Evolutionary conservation across 371 early-diverging fungal species (phyloP), one percentile per base, ranked within the genome.

Genomic region (Mucor irregularis): DNA sequence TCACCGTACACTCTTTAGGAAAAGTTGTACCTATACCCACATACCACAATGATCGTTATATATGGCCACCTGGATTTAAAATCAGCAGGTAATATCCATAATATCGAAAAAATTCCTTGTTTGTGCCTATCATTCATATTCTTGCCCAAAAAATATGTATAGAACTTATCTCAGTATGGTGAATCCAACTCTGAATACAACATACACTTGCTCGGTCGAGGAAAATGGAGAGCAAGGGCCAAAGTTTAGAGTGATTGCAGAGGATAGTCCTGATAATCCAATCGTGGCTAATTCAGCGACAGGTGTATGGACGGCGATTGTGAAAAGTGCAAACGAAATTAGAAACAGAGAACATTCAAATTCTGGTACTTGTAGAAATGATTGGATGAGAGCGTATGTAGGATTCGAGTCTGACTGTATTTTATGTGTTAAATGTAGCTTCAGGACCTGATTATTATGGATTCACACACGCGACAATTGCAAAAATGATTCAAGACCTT

Each of bases 371-470:
- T n/a, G n/a, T n/a, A n/a, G n/a, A n/a, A n/a, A n/a, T n/a, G n/a
- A n/a, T n/a, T n/a, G n/a, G n/a, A n/a, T n/a, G n/a, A n/a, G n/a
- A n/a, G n/a, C n/a, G n/a, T n/a, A n/a, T n/a, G n/a, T n/a, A n/a
- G n/a, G n/a, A n/a, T n/a, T n/a, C n/a, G n/a, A n/a, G n/a, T n/a
- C n/a, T n/a, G n/a, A n/a, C n/a, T n/a, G n/a, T n/a, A 19, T 38
- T 38, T 38, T 38, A 9, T 34, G 14, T 42, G 11, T 39, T 8
- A 39, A 14, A n/a, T n/a, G n/a, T n/a, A 72, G 90, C 90, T 4
- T 90, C 90, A 1, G 96, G 96, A 4, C 94, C 95, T 0, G 96
- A 96, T 51, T 93, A 88, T 57, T 95, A 89, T 78, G 96, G 95
- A 0, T 88, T 94, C 56, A 84, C 94, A 33, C 89, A 92, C 47